phyloP scores from a whole-genome alignment of 1,139 yeast species.

The Blastobotrys raffinosifermentans region DNA sequence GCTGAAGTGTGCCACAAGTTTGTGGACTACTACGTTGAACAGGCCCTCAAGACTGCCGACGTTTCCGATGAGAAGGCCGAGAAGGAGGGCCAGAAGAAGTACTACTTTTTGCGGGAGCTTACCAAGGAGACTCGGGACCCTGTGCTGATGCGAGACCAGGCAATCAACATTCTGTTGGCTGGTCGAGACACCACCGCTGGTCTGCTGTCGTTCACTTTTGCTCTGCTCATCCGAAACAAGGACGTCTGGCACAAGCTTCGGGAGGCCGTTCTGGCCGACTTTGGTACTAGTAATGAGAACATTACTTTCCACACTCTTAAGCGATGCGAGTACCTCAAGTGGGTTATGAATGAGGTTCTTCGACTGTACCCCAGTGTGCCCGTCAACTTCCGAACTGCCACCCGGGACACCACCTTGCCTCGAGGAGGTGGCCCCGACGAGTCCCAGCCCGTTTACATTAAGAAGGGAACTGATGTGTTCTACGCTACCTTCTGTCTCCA shows the following conservation, averaged over 20 bases:
- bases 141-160: conserved; percentile 42
- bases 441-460: conserved; percentile 39
- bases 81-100: conserved; percentile 12
- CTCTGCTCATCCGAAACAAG: conserved; percentile 44
- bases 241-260: conserved; percentile 29
- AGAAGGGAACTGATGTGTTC: conserved; percentile 43
- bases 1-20: conserved; percentile 25
- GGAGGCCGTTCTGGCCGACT: conserved; percentile 22
- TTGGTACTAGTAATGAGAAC: conserved; percentile 21
- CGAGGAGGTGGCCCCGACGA: conserved; percentile 39
- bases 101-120: conserved; percentile 37
- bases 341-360: conserved; percentile 46
- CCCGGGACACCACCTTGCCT: conserved; percentile 30
- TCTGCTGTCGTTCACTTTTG: conserved; percentile 41
- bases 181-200: conserved; percentile 53
- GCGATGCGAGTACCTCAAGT: conserved; percentile 45
- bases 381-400: conserved; percentile 44
- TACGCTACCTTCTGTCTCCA: conserved; percentile 45
- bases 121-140: conserved; percentile 46
- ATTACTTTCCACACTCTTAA: conserved; percentile 46
- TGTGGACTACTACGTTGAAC: conserved; percentile 29
- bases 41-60: conserved; percentile 17
- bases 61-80: conserved; percentile 13
- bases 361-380: conserved; percentile 56
- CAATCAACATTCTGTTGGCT: conserved; percentile 46